phyloP scores from a whole-genome alignment of 768 basidiomycete genomes.

The Hericium erinaceus region DNA sequence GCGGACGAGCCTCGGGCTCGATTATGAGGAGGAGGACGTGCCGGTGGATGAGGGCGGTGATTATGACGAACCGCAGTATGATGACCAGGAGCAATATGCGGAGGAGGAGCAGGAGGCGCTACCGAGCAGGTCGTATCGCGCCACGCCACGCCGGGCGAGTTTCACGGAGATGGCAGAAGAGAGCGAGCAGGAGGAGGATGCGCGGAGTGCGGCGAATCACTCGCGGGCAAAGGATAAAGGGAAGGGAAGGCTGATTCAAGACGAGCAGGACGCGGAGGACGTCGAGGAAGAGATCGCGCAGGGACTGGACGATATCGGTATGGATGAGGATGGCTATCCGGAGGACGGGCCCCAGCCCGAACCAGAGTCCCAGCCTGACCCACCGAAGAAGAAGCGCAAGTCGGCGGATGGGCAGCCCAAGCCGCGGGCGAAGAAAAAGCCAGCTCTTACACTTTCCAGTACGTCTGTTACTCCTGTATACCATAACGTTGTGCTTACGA shows the following conservation, averaged over 20 bases:
- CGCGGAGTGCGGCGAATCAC: neutral
- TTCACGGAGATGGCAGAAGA: neutral
- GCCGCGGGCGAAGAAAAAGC: neutral
- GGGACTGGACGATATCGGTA: conserved; percentile 22
- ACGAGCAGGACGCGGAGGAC: conserved; percentile 17
- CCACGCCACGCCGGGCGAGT: conserved; percentile 1
- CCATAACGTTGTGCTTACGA: too few species aligned
- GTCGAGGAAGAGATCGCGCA: conserved; percentile 35
- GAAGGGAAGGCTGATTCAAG: conserved; percentile 29
- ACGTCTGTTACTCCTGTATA: neutral
- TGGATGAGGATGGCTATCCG: conserved; percentile 21
- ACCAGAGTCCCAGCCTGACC: conserved; percentile 10
- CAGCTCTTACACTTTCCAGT: neutral
- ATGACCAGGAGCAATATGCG: conserved; percentile 17
- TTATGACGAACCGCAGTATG: conserved; percentile 1
- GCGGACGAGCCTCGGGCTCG: conserved; percentile 9
- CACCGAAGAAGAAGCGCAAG: conserved; percentile 7
- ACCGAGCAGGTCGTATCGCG: neutral
- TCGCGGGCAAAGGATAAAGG: conserved; percentile 21
- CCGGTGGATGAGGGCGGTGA: conserved; percentile 13
- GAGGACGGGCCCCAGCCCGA: conserved; percentile 14
- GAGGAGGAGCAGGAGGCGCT: conserved; percentile 16
- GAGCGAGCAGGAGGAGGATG: conserved; percentile 2
- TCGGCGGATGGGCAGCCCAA: neutral
- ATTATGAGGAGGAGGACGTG: conserved; percentile 12